These are phyloP conservation scores for Daldinia sp. DNA, from an alignment of 2,329 filamentous ascomycete species.

Conservation along the genomic window DNA sequence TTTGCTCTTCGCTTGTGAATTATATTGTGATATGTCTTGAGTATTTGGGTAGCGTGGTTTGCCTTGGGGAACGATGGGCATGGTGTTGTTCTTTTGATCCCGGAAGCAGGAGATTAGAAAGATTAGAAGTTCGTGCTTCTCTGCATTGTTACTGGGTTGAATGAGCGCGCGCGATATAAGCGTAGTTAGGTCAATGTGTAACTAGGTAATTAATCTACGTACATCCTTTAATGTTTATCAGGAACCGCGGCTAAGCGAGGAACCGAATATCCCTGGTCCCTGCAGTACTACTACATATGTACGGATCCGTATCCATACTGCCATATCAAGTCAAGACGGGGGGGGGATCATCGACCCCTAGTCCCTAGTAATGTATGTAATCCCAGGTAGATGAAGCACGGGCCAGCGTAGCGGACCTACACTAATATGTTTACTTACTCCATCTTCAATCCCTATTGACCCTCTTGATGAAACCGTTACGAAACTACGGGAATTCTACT, in stretches of 20 bases:
- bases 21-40: background rate
- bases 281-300: conserved; percentile 10
- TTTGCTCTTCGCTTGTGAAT: background rate
- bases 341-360: conserved; percentile 5
- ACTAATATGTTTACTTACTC: background rate
- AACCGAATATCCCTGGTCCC: conserved; percentile 11
- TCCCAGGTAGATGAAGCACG: conserved; percentile 17
- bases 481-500: conserved; percentile 46
- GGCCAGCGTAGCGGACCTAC: conserved; percentile 16
- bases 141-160: background rate
- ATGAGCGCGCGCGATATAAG: background rate
- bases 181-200: background rate
- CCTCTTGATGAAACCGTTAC: conserved; percentile 46
- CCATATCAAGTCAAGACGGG: conserved; percentile 6
- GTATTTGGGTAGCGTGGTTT: background rate
- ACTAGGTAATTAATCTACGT: background rate
- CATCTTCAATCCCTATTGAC: conserved; percentile 53
- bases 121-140: no score
- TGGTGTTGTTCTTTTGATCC: background rate
- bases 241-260: conserved; percentile 22
- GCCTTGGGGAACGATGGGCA: background rate
- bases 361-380: background rate
- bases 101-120: background rate
- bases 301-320: conserved; percentile 7
- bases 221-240: conserved; percentile 1